These are phyloP conservation scores for Scytalidium sp. DNA, from an alignment of 2,329 filamentous ascomycete genomes.

Conservation along the genomic window DNA sequence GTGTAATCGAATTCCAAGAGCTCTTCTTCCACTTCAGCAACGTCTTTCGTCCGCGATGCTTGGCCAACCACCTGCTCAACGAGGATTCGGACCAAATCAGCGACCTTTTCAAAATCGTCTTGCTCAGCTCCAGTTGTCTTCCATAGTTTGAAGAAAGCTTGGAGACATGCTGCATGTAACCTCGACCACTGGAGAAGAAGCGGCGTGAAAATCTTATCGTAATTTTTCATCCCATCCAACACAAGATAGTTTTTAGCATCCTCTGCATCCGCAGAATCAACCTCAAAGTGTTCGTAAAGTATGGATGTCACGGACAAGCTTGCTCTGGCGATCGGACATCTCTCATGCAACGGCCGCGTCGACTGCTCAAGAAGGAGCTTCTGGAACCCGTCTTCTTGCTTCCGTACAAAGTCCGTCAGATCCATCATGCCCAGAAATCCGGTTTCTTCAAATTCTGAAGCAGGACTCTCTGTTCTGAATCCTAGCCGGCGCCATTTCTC, in stretches of 20 bases:
- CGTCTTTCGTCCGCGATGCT: conserved; percentile 76
- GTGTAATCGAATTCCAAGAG: conserved; percentile 78
- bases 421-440: conserved; percentile 98
- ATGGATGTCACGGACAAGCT: conserved; percentile 85
- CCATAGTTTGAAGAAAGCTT: conserved; percentile 90
- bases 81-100: conserved; percentile 85
- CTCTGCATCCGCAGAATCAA: conserved; percentile 78
- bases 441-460: conserved; percentile 77
- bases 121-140: conserved; percentile 80
- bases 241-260: conserved; percentile 74
- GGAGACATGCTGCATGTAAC: conserved; percentile 79
- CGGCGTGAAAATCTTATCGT: conserved; percentile 84
- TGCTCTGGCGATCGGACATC: conserved; percentile 84
- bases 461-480: conserved; percentile 87
- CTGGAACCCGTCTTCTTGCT: conserved; percentile 88
- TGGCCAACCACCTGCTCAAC: conserved; percentile 86
- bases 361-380: conserved; percentile 90
- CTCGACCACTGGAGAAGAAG: conserved; percentile 90
- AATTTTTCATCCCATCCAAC: conserved; percentile 71
- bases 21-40: conserved; percentile 86
- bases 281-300: conserved; percentile 92
- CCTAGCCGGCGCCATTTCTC: conserved; percentile 92
- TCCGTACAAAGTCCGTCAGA: conserved; percentile 86
- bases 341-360: conserved; percentile 63
- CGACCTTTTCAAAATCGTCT: conserved; percentile 92